Evolutionary conservation across 2,329 filamentous ascomycete genomes (phyloP), one percentile per base, ranked within the genome.

Genomic region (Parastagonospora avenae): DNA sequence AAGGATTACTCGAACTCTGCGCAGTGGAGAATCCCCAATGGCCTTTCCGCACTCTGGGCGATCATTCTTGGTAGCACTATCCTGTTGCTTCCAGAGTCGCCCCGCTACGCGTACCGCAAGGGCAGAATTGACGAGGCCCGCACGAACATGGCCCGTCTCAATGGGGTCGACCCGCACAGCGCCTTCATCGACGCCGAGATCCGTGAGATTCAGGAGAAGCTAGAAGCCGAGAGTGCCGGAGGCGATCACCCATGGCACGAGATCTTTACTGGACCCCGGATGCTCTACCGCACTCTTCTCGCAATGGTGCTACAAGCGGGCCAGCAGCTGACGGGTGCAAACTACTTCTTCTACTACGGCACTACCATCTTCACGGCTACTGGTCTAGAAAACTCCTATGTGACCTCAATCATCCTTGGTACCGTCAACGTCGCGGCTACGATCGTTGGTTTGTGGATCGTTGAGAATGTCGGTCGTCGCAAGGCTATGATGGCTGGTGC

Each of bases 321-420:
- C 10, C 86, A 89, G 70, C 87, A 89, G 68, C 76, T 89, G 6
- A 89, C 85, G 2, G 87, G 86, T 42, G 84, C 83, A 55, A 87
- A 87, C 73, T 87, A 85, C 74, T 87, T 86, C 76, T 87, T 88
- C 71, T 79, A 79, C 68, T 80, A 79, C 57, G 77, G 77, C 2
- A 79, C 76, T 9, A 75, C 74, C 9, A 77, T 80, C 46, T 80
- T 80, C 65, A 48, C 62, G 7, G 68, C 72, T 2, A 74, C 72
- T 2, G 75, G 75, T 28, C 66, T 79, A 10, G 54, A 64, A 32
- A 76, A 79, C 65, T 73, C 70, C 39, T 80, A 74, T 59, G 74
- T 79, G 24, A 80, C 78, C 2, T 72, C 74, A 12, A 79, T 80
- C 64, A 80, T 80, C 42, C 71, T 80, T 4, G 77, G 77, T 39